Conservation (phyloP, 2,329 filamentous ascomycete species). For the Trichoderma hamatum region DNA sequence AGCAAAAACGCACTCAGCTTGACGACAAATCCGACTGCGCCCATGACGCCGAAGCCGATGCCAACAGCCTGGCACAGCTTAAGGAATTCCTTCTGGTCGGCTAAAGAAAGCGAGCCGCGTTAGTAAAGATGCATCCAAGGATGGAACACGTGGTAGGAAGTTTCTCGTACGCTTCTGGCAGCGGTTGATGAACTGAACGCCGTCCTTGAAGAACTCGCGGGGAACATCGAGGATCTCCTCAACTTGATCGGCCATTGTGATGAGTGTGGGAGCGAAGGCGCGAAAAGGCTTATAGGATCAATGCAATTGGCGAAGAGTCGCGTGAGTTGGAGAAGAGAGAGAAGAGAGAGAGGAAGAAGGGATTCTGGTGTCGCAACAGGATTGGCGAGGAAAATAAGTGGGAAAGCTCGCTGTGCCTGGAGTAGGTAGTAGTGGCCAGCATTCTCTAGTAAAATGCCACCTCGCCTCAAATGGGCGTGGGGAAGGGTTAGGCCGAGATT, state of each 20-base stretch:
- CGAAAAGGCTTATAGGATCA: neutral
- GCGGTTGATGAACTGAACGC: conserved; percentile 63
- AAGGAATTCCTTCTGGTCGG: conserved; percentile 49
- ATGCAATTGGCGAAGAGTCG: conserved; percentile 6
- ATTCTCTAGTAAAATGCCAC: conserved; percentile 26
- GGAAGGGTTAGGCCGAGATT: conserved; percentile 17
- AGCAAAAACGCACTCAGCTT: conserved; percentile 61
- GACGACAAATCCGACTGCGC: conserved; percentile 69
- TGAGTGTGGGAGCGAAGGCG: neutral
- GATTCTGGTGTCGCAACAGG: conserved; percentile 18
- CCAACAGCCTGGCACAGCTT: conserved; percentile 62
- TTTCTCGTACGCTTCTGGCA: conserved; percentile 61
- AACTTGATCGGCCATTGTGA: conserved; percentile 66
- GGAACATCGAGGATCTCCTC: conserved; percentile 72
- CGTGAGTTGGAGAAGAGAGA: neutral
- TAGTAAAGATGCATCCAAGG: neutral
- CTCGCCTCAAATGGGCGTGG: conserved; percentile 28
- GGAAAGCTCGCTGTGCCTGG: neutral
- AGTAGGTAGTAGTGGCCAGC: neutral
- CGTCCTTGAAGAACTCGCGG: conserved; percentile 64
- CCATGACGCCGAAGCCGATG: conserved; percentile 71
- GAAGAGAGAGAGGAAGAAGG: neutral
- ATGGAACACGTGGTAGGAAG: neutral
- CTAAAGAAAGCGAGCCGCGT: conserved; percentile 30
- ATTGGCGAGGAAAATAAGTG: neutral